Conservation (phyloP, 805 yeast genomes). For the Pichia rugopelliculosa region DNA sequence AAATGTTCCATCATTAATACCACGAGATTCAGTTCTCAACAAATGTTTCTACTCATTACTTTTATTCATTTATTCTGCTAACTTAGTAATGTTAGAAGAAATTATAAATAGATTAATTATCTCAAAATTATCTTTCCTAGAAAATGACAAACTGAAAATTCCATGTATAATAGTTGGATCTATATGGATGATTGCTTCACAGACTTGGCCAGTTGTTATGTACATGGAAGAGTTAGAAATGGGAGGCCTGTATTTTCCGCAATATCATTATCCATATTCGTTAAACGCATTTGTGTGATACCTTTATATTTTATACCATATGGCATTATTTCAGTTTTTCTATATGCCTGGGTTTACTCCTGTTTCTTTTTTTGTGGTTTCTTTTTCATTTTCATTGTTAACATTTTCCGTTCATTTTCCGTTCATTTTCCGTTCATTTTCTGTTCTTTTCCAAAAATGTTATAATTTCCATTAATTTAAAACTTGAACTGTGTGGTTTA, state of each 20-base stretch:
- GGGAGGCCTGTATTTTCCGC: neutral
- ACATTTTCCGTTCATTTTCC: too few species aligned
- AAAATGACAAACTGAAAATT: neutral
- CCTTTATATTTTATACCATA: too few species aligned
- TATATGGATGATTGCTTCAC: neutral
- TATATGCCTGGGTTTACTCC: too few species aligned
- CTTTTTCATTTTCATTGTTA: too few species aligned
- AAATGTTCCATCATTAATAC: neutral
- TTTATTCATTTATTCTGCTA: slow-evolving; percentile 3
- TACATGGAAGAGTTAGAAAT: slow-evolving; percentile 1
- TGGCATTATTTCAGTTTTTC: too few species aligned
- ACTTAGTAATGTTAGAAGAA: neutral
- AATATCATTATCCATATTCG: neutral
- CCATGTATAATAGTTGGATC: neutral
- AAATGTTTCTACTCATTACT: slow-evolving; percentile 2
- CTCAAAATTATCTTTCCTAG: neutral
- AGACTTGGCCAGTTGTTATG: neutral
- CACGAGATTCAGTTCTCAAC: neutral
- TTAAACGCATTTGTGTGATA: neutral
- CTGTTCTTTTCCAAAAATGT: too few species aligned
- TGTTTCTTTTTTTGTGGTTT: too few species aligned
- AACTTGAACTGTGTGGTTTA: too few species aligned
- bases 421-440: too few species aligned
- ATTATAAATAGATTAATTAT: neutral
- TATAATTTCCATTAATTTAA: too few species aligned